These are phyloP conservation scores for Agarophyton chilense DNA, from an alignment of 23 red algal species.

Conservation along the genomic window DNA sequence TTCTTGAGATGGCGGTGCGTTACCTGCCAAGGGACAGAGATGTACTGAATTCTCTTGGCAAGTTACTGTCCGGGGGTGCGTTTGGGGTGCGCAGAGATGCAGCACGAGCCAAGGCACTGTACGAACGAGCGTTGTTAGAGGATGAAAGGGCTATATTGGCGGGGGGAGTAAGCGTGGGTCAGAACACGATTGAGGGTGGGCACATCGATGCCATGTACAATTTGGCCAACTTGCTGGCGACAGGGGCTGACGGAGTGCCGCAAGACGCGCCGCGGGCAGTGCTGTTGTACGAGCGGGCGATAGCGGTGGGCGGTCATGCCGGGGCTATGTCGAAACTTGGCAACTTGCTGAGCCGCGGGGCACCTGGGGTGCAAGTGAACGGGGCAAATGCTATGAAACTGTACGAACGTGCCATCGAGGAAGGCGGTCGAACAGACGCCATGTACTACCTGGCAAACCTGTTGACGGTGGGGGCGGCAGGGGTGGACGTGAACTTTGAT, in stretches of 20 bases:
- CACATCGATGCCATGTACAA: slow-evolving; percentile 22
- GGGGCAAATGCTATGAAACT: background rate
- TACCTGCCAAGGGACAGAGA: background rate
- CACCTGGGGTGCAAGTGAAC: background rate
- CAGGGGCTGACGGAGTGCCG: background rate
- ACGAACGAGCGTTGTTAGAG: background rate
- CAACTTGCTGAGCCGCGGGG: background rate
- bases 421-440: background rate
- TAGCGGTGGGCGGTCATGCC: background rate
- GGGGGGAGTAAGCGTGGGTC: background rate
- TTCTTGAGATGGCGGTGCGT: background rate
- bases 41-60: slow-evolving; percentile 4
- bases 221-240: background rate
- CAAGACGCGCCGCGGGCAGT: background rate
- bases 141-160: background rate
- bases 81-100: slow-evolving; percentile 1
- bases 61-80: slow-evolving; percentile 8
- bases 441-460: slow-evolving; percentile 29
- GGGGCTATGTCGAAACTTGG: slow-evolving; percentile 2
- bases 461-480: background rate
- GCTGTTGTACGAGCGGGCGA: slow-evolving; percentile 14
- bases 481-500: background rate
- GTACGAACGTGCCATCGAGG: slow-evolving; percentile 25
- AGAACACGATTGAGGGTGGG: background rate
- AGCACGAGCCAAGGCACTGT: slow-evolving; percentile 32